These are phyloP conservation scores for Pichia californica DNA, from an alignment of 805 yeast genomes.

Conservation along the genomic window DNA sequence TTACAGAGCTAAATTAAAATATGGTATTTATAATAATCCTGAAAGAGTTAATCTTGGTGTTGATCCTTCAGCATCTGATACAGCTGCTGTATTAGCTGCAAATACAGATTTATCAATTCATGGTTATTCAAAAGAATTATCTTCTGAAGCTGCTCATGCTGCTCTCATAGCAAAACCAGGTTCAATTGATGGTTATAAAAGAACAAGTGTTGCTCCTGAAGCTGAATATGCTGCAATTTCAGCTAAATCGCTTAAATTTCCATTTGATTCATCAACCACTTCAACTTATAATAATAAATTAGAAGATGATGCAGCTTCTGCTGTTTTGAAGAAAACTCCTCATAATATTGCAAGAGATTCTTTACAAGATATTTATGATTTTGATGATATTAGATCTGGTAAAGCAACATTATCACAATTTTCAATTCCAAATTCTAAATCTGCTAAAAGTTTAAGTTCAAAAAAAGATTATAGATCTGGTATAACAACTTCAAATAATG, in stretches of 20 bases:
- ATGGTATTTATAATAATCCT: constrained; percentile 55
- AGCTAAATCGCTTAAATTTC: constrained; percentile 29
- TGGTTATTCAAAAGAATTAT: constrained; percentile 54
- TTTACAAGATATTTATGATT: constrained; percentile 36
- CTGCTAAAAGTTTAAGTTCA: constrained; percentile 12
- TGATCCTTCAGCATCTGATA: constrained; percentile 59
- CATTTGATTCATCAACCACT: constrained; percentile 20
- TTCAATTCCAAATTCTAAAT: constrained; percentile 12
- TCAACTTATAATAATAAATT: constrained; percentile 7
- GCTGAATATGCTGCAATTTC: constrained; percentile 41
- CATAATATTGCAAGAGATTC: constrained; percentile 30
- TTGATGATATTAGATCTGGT: constrained; percentile 38
- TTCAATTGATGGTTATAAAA: constrained; percentile 42
- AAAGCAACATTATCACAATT: constrained; percentile 27
- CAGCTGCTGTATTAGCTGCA: constrained; percentile 73
- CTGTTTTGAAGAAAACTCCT: constrained; percentile 29
- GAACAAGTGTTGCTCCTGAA: constrained; percentile 37
- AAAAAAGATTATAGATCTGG: constrained; percentile 23
- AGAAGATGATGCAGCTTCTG: constrained; percentile 40
- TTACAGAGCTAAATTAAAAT: constrained; percentile 65
- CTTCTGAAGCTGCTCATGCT: constrained; percentile 63
- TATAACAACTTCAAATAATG: constrained; percentile 22
- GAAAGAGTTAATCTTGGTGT: constrained; percentile 54
- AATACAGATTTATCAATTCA: constrained; percentile 56
- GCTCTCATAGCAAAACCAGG: constrained; percentile 45